phyloP scores from a whole-genome alignment of 768 basidiomycete genomes.

The Hypsizygus marmoreus region DNA sequence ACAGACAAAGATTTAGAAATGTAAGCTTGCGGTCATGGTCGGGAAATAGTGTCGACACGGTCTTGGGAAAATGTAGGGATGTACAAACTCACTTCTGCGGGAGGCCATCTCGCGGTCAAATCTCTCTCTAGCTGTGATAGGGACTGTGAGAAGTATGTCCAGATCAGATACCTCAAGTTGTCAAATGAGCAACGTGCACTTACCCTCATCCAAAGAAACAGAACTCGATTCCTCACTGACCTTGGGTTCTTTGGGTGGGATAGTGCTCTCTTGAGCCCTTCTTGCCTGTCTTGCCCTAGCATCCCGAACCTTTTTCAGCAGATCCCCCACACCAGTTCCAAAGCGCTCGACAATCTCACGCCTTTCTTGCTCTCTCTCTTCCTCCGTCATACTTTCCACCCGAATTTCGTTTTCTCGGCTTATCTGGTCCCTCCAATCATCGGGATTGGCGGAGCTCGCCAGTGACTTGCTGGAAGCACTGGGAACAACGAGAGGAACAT shows the following conservation, averaged over 20 bases:
- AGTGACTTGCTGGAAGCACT: slow-evolving; percentile 4
- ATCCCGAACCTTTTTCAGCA: slow-evolving; percentile 57
- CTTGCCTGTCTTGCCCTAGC: slow-evolving; percentile 40
- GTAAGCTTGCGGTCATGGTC: background rate
- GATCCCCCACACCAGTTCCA: slow-evolving; percentile 63
- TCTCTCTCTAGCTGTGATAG: slow-evolving; percentile 17
- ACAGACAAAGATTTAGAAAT: slow-evolving; percentile 9
- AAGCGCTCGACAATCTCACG: slow-evolving; percentile 71
- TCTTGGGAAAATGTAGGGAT: background rate
- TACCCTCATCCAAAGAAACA: slow-evolving; percentile 20
- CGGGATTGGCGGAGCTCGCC: slow-evolving; percentile 15
- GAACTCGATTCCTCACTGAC: background rate
- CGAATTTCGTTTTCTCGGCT: slow-evolving; percentile 65
- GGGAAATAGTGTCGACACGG: background rate
- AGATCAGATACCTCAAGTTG: background rate
- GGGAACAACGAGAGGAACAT: slow-evolving; percentile 29
- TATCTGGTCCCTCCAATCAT: slow-evolving; percentile 57
- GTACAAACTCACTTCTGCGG: slow-evolving; percentile 13
- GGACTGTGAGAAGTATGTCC: slow-evolving; percentile 5
- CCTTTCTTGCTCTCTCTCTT: slow-evolving; percentile 67
- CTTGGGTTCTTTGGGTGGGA: background rate
- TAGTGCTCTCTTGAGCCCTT: slow-evolving; percentile 1
- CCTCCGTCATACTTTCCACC: slow-evolving; percentile 69
- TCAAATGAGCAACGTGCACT: background rate
- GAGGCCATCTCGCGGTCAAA: slow-evolving; percentile 5